Evolutionary conservation across 2,329 filamentous ascomycete species (phyloP).

Genomic region (Colletotrichum ledebouriae): DNA sequence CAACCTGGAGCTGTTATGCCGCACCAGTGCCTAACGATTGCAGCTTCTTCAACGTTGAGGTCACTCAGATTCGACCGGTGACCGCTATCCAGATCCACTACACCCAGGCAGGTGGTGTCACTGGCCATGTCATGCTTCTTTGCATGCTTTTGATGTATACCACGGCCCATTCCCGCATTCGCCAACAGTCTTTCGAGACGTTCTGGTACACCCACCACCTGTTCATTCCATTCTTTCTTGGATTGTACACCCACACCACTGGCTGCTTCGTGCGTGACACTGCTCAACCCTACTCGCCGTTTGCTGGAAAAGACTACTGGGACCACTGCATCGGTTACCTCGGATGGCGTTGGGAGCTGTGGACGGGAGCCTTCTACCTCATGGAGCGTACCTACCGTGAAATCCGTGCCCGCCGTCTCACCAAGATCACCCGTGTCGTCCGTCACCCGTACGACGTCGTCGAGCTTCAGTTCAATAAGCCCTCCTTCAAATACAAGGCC

Average conservation of each 20-base stretch:
- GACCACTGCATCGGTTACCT: conserved; percentile 93
- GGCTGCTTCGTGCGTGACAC: conserved; percentile 97
- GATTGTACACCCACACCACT: conserved; percentile 93
- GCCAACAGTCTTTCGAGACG: conserved; percentile 96
- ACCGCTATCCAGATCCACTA: conserved; percentile 94
- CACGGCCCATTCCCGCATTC: conserved; percentile 91
- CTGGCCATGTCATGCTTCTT: conserved; percentile 97
- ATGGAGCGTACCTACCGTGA: conserved; percentile 92
- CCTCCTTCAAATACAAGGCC: conserved; percentile 97
- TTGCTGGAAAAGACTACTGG: conserved; percentile 88
- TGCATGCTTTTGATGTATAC: conserved; percentile 99
- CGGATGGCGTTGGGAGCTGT: conserved; percentile 97
- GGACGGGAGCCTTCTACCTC: conserved; percentile 87
- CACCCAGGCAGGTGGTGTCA: conserved; percentile 88
- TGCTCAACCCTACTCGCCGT: conserved; percentile 79
- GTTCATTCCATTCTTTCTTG: conserved; percentile 96
- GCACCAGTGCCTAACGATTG: conserved; percentile 31
- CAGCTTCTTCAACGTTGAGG: conserved; percentile 96
- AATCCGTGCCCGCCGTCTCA: conserved; percentile 84
- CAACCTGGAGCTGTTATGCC: not conserved
- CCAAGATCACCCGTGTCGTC: conserved; percentile 92
- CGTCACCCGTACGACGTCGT: conserved; percentile 97
- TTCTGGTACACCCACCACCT: conserved; percentile 99
- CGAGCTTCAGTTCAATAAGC: conserved; percentile 97
- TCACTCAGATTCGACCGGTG: conserved; percentile 82